These are phyloP conservation scores for Acer negundo DNA, from an alignment of 345 rosid genomes.

Conservation along the genomic window DNA sequence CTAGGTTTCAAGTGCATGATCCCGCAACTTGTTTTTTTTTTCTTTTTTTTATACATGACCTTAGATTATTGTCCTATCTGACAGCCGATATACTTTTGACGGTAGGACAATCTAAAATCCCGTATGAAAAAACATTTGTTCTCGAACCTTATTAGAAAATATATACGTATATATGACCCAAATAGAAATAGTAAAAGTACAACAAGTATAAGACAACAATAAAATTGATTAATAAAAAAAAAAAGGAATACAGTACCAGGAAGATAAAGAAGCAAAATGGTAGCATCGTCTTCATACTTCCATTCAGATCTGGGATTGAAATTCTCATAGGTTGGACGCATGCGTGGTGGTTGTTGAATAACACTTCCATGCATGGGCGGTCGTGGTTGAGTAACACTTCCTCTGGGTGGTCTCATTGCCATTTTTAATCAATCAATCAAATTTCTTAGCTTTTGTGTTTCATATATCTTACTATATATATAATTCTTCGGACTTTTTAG, in stretches of 20 bases:
- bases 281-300: slow-evolving; percentile 17
- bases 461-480: background rate
- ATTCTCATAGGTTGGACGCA: background rate
- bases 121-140: too few species aligned
- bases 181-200: too few species aligned
- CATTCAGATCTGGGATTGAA: slow-evolving; percentile 16
- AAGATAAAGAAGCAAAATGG: slow-evolving; percentile 7
- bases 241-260: slow-evolving; percentile 18
- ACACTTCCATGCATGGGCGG: background rate
- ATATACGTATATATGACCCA: too few species aligned
- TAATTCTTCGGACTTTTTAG: background rate
- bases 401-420: background rate
- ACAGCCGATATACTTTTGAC: too few species aligned
- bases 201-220: too few species aligned
- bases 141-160: too few species aligned
- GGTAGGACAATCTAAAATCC: too few species aligned
- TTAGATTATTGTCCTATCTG: too few species aligned
- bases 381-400: background rate
- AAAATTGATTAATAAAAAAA: too few species aligned
- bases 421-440: background rate
- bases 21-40: too few species aligned
- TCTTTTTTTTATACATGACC: too few species aligned
- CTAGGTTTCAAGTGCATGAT: too few species aligned
- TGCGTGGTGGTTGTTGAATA: background rate
- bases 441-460: background rate